Evolutionary conservation across 805 yeast species (phyloP).

Genomic region (Isabelozyma gotoi): DNA sequence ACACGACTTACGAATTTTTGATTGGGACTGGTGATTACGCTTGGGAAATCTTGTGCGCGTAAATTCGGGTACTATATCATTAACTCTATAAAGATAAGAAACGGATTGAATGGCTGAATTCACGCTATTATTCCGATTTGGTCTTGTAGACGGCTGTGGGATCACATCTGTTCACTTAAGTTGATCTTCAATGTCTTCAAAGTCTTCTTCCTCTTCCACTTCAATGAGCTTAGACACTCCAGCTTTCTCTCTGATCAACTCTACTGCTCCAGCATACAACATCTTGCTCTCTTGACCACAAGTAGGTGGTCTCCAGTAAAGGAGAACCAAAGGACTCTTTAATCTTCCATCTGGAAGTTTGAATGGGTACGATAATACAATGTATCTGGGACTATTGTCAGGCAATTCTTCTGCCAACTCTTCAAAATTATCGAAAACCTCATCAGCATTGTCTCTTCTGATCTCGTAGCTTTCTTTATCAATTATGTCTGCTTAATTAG

Average conservation of each 20-base stretch:
- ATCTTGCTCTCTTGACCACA: constrained; percentile 79
- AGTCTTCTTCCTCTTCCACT: constrained; percentile 67
- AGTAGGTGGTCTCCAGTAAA: constrained; percentile 89
- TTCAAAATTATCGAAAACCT: constrained; percentile 50
- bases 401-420: constrained; percentile 77
- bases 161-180: constrained; percentile 5
- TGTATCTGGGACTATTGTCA: constrained; percentile 74
- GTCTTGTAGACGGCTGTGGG: too few species aligned
- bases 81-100: too few species aligned
- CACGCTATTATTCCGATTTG: too few species aligned
- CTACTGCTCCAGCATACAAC: constrained; percentile 91
- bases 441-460: constrained; percentile 44
- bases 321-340: constrained; percentile 68
- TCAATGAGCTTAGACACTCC: constrained; percentile 69
- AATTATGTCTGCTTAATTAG: constrained; percentile 42
- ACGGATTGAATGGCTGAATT: too few species aligned
- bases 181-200: constrained; percentile 52
- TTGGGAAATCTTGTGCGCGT: too few species aligned
- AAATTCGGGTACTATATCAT: too few species aligned
- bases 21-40: not conserved
- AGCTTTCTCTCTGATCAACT: constrained; percentile 73
- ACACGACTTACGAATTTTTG: not conserved
- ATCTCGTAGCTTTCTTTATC: constrained; percentile 57
- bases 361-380: constrained; percentile 75
- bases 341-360: constrained; percentile 69